These are phyloP conservation scores for Metschnikowia kofuensis DNA, from an alignment of 805 yeast species.

Conservation along the genomic window DNA sequence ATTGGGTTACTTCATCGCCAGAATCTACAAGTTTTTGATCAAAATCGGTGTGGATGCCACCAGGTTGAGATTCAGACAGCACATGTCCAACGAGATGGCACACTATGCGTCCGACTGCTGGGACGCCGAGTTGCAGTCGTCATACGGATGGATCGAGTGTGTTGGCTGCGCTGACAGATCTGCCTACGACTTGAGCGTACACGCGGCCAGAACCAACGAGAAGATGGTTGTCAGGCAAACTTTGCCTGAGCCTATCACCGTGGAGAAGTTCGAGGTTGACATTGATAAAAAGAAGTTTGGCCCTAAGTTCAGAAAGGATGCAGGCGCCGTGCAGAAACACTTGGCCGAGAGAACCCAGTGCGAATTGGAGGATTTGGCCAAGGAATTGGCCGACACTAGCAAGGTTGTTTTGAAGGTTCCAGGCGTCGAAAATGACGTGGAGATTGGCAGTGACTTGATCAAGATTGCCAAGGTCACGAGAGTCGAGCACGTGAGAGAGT, in stretches of 20 bases:
- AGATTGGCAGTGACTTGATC: constrained; percentile 69
- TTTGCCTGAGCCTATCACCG: constrained; percentile 77
- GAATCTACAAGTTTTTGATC: constrained; percentile 80
- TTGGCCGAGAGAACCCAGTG: constrained; percentile 73
- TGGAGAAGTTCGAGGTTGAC: constrained; percentile 80
- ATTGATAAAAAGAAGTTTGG: constrained; percentile 95
- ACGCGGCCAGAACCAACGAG: constrained; percentile 91
- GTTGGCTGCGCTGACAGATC: constrained; percentile 99
- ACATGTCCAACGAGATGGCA: constrained; percentile 98
- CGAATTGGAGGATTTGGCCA: constrained; percentile 74
- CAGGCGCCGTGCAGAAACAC: constrained; percentile 86
- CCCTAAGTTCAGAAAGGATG: constrained; percentile 96
- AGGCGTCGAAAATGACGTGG: constrained; percentile 56
- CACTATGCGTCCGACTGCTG: constrained; percentile 99
- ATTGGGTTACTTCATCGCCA: constrained; percentile 92
- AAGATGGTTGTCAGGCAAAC: constrained; percentile 92
- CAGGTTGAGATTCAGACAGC: constrained; percentile 95
- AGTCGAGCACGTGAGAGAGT: constrained; percentile 91
- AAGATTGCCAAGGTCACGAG: constrained; percentile 73
- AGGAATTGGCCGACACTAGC: constrained; percentile 59
- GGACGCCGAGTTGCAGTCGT: constrained; percentile 96
- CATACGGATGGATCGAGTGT: constrained; percentile 99
- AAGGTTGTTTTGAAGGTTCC: constrained; percentile 66
- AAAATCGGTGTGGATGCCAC: constrained; percentile 87
- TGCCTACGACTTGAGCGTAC: constrained; percentile 95